These are phyloP conservation scores for Ascochyta viciae-villosae DNA, from an alignment of 2,329 filamentous ascomycete species.

Conservation along the genomic window DNA sequence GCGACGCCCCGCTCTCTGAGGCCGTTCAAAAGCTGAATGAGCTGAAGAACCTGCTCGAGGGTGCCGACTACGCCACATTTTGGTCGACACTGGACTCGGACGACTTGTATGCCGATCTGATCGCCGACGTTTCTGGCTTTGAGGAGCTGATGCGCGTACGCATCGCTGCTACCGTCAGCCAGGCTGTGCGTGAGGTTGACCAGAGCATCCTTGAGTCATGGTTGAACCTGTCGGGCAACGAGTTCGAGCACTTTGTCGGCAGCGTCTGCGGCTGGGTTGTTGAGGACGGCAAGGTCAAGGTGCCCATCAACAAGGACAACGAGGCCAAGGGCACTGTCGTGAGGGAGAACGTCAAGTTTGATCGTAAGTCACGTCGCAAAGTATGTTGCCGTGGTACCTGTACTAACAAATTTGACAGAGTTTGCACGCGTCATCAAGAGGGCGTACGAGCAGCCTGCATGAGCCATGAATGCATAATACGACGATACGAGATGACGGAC, in stretches of 20 bases:
- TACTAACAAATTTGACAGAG: conserved; percentile 34
- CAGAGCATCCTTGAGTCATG: conserved; percentile 56
- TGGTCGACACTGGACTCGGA: conserved; percentile 93
- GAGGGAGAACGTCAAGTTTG: conserved; percentile 91
- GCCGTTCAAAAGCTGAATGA: conserved; percentile 85
- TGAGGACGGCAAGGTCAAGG: conserved; percentile 69
- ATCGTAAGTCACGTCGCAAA: conserved; percentile 58
- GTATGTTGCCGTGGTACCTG: background rate
- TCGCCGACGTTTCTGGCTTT: conserved; percentile 92
- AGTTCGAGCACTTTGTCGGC: conserved; percentile 59
- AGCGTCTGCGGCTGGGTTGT: conserved; percentile 80
- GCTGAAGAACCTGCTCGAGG: conserved; percentile 87
- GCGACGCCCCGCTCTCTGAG: conserved; percentile 77
- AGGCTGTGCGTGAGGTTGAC: conserved; percentile 79
- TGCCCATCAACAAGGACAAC: conserved; percentile 87
- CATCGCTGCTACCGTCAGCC: conserved; percentile 86
- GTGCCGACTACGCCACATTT: conserved; percentile 89
- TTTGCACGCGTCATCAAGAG: conserved; percentile 47
- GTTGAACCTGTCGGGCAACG: conserved; percentile 56
- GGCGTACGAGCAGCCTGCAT: conserved; percentile 49
- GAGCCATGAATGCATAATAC: conserved; percentile 22
- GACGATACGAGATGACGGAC: conserved; percentile 19
- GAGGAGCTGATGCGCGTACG: conserved; percentile 91
- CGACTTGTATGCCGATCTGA: conserved; percentile 93
- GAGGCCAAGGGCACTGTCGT: conserved; percentile 96